These are phyloP conservation scores for Xylaria polymorpha DNA, from an alignment of 2,329 filamentous ascomycete species.

Conservation along the genomic window DNA sequence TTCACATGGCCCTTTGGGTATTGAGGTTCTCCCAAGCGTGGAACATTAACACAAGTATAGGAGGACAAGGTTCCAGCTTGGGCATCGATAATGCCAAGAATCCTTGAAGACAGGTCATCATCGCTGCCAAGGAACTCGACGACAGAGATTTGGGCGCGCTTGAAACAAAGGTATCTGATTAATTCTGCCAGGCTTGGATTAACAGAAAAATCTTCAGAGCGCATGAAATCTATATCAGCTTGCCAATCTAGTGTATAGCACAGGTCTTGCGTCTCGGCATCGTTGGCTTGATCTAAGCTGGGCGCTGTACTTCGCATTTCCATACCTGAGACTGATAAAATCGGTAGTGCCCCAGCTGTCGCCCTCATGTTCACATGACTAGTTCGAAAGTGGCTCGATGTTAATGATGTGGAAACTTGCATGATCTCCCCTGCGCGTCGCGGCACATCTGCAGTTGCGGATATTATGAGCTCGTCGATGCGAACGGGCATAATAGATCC, in stretches of 20 bases:
- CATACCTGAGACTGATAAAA: constrained; percentile 28
- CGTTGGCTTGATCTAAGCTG: too few species aligned
- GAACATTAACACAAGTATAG: background rate
- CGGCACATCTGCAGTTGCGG: background rate
- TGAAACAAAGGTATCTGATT: background rate
- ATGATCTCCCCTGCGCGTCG: background rate
- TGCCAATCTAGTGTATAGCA: background rate
- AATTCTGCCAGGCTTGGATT: background rate
- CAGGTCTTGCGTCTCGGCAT: background rate
- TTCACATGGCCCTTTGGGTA: too few species aligned
- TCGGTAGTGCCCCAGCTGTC: background rate
- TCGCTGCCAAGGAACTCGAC: background rate
- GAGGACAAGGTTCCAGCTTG: background rate
- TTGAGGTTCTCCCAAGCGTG: too few species aligned
- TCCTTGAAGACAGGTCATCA: background rate
- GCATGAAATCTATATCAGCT: background rate
- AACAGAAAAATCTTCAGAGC: background rate
- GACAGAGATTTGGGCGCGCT: background rate
- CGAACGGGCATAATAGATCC: constrained; percentile 37
- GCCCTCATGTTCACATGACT: constrained; percentile 21
- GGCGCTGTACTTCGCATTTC: constrained; percentile 31
- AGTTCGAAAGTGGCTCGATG: constrained; percentile 32
- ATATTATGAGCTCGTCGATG: constrained; percentile 34
- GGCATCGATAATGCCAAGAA: background rate
- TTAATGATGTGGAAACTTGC: constrained; percentile 17